phyloP scores from a whole-genome alignment of 805 yeast genomes.

The Kazachstania taianensis region DNA sequence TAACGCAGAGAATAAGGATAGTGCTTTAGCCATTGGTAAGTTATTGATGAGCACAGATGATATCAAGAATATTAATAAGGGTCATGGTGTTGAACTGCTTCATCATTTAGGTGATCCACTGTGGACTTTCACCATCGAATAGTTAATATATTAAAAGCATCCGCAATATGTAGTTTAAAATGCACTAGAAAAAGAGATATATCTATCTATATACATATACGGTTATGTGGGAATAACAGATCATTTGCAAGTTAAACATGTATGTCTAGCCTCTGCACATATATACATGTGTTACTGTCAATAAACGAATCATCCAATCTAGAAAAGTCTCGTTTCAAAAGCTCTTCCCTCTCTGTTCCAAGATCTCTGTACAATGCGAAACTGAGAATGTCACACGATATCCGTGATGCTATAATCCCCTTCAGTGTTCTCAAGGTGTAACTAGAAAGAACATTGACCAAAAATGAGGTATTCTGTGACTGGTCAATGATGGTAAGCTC shows the following conservation, averaged over 20 bases:
- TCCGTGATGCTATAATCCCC: conserved; percentile 10
- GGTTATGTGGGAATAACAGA: not conserved
- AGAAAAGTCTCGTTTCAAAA: not conserved
- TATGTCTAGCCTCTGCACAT: not conserved
- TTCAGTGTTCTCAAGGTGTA: conserved; percentile 20
- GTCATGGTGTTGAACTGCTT: conserved; percentile 76
- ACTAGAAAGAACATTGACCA: conserved; percentile 8
- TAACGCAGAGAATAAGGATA: conserved; percentile 87
- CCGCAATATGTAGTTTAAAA: not conserved
- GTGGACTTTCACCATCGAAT: conserved; percentile 53
- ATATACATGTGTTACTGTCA: not conserved
- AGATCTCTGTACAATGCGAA: conserved; percentile 8
- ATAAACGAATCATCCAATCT: not conserved
- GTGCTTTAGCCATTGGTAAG: conserved; percentile 85
- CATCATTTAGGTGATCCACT: conserved; percentile 86
- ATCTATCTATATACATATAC: not conserved
- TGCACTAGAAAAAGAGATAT: too few species aligned
- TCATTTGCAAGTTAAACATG: not conserved
- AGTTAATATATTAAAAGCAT: conserved; percentile 4
- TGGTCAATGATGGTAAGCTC: conserved; percentile 6
- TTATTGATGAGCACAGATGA: conserved; percentile 83
- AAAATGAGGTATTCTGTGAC: not conserved
- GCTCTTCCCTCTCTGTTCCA: not conserved
- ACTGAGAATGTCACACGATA: conserved; percentile 4
- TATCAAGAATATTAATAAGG: conserved; percentile 72